These are phyloP conservation scores for Aspergillus sp. DNA, from an alignment of 2,329 filamentous ascomycete genomes.

Conservation along the genomic window DNA sequence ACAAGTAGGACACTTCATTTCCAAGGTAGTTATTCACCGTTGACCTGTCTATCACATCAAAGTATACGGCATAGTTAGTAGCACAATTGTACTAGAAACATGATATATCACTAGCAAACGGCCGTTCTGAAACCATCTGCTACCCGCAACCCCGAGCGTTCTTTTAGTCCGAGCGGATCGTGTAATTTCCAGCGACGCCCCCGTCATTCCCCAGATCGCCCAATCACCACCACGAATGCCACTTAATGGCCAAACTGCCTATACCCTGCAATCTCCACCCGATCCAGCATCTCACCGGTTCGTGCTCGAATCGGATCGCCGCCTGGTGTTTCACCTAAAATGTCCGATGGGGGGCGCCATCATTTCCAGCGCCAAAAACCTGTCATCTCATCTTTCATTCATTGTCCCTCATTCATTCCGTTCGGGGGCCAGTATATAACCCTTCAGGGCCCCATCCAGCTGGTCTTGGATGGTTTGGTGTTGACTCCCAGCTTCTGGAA, in stretches of 20 bases:
- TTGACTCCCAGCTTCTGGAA: conserved; percentile 5
- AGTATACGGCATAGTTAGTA: too few species aligned
- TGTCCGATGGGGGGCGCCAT: not conserved
- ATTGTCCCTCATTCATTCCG: not conserved
- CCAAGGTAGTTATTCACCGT: too few species aligned
- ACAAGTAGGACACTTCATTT: too few species aligned
- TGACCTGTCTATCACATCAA: too few species aligned
- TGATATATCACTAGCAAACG: not conserved
- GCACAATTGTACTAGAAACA: too few species aligned
- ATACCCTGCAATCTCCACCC: conserved; percentile 2
- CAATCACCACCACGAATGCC: not conserved
- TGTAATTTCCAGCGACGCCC: conserved; percentile 3
- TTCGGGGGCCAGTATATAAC: not conserved
- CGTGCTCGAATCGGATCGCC: conserved; percentile 5
- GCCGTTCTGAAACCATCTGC: not conserved
- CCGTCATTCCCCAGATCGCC: not conserved
- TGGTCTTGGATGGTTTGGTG: not conserved
- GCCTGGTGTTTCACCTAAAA: conserved; percentile 6
- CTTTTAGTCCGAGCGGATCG: not conserved
- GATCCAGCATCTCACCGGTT: conserved; percentile 2
- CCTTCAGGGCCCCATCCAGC: not conserved
- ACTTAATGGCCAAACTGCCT: not conserved
- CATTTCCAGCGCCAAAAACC: conserved; percentile 3
- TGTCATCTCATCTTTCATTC: not conserved
- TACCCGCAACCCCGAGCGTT: not conserved